Conservation (phyloP, 345 rosid species). For the Isatis tinctoria region DNA sequence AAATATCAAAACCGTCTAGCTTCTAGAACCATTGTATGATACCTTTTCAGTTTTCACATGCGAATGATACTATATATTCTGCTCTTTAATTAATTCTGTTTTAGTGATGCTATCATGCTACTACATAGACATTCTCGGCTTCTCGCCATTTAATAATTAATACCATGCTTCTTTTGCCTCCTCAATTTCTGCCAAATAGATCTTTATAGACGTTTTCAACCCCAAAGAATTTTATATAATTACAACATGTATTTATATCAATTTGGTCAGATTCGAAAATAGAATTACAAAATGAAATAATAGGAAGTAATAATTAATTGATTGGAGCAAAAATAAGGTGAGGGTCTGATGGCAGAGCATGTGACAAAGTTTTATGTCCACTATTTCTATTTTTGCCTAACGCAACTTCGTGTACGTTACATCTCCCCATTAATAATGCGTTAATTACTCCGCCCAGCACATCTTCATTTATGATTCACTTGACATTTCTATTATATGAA, state of each 20-base stretch:
- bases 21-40: not conserved
- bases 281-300: not conserved
- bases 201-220: not conserved
- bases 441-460: slow-evolving; percentile 23
- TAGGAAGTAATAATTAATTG: not conserved
- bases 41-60: not conserved
- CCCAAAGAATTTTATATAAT: not conserved
- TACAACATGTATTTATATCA: not conserved
- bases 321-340: not conserved
- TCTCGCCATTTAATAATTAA: not conserved
- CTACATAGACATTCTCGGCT: not conserved
- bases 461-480: slow-evolving; percentile 8
- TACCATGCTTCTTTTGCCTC: not conserved
- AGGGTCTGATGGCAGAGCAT: slow-evolving; percentile 25
- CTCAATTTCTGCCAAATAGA: not conserved
- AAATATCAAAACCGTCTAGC: not conserved
- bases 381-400: slow-evolving; percentile 14
- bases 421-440: slow-evolving; percentile 20
- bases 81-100: not conserved
- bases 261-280: not conserved
- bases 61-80: not conserved
- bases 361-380: slow-evolving; percentile 18
- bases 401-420: slow-evolving; percentile 31
- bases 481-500: not conserved
- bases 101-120: not conserved